Percentiles rank a stretch among this genome's conserved stretches.
These are phyloP conservation scores for Asterella californica DNA, from an alignment of 225 moss, liverwort and hornwort genomes.

Conservation along the genomic window DNA sequence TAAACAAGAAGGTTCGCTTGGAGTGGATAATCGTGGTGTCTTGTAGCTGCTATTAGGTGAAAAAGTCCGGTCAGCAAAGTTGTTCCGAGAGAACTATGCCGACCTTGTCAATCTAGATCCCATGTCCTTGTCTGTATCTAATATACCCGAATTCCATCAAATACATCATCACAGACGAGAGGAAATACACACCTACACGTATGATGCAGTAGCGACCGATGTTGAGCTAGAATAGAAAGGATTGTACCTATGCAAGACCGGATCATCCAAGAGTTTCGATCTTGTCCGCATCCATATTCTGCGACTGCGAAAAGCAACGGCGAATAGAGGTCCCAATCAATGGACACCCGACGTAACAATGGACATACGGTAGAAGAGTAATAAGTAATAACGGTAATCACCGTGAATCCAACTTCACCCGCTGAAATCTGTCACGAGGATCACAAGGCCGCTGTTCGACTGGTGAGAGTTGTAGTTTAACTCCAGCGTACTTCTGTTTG, in stretches of 20 bases:
- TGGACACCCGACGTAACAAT: too few relatives aligned
- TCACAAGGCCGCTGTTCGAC: constrained; percentile 26
- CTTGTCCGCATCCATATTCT: constrained; percentile 53
- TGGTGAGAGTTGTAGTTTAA: constrained; percentile 19
- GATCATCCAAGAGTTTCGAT: constrained; percentile 48
- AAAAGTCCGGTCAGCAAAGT: background rate
- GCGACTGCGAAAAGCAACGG: constrained; percentile 37
- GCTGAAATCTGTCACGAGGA: constrained; percentile 23
- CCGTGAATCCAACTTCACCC: constrained; percentile 25
- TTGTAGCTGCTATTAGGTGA: background rate
- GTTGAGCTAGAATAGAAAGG: background rate
- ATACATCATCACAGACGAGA: background rate
- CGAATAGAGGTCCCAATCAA: too few relatives aligned
- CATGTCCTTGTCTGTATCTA: too few relatives aligned
- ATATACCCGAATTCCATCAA: background rate
- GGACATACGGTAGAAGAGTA: too few relatives aligned
- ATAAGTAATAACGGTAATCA: constrained; percentile 1
- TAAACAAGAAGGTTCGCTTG: background rate
- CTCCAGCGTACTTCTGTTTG: constrained; percentile 30
- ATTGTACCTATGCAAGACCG: constrained; percentile 50
- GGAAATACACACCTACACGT: background rate
- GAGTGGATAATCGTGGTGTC: background rate
- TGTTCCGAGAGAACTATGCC: too few relatives aligned
- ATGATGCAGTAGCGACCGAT: background rate
- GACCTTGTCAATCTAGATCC: too few relatives aligned